A percentile compares a stretch with the other conserved stretches of the same genome.
phyloP scores from a whole-genome alignment of 2,329 filamentous ascomycete species.

The Trichoderma arundinaceum region DNA sequence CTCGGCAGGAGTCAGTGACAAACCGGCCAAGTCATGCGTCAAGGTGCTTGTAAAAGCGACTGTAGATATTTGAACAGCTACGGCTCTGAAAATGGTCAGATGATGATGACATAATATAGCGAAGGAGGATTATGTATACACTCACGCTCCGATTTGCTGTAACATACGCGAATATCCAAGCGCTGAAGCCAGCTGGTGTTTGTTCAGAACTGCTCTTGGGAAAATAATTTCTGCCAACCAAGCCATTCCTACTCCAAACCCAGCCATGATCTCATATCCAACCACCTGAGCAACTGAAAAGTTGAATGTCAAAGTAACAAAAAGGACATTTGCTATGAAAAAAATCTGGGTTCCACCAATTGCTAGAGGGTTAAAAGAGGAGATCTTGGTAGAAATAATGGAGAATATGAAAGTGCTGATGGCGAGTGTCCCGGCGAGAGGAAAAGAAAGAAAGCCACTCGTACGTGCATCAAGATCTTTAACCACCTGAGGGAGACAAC shows the following conservation, averaged over 20 bases:
- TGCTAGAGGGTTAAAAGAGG: slow-evolving; percentile 9
- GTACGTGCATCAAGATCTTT: not conserved
- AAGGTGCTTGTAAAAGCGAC: slow-evolving; percentile 1
- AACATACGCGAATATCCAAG: slow-evolving; percentile 20
- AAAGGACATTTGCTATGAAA: not conserved
- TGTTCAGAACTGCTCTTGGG: slow-evolving; percentile 14
- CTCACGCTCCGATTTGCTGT: slow-evolving; percentile 20
- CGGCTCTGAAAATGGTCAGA: not conserved
- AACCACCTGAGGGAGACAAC: not conserved
- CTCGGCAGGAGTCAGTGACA: slow-evolving; percentile 1
- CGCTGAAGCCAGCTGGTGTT: slow-evolving; percentile 2
- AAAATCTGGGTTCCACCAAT: not conserved
- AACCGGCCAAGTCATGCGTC: not conserved
- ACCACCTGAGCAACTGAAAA: slow-evolving; percentile 3
- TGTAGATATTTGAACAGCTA: slow-evolving; percentile 4
- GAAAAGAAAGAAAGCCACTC: slow-evolving; percentile 1
- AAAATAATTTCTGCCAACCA: slow-evolving; percentile 21
- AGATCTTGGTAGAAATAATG: not conserved
- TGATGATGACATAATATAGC: not conserved
- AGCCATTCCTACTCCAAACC: slow-evolving; percentile 14
- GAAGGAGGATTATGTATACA: not conserved
- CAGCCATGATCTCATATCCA: slow-evolving; percentile 16
- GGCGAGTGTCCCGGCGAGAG: slow-evolving; percentile 1
- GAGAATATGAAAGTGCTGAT: slow-evolving; percentile 16
- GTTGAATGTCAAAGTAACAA: not conserved